Conservation (phyloP, 208 protist species). For the Trypanosoma caninum region DNA sequence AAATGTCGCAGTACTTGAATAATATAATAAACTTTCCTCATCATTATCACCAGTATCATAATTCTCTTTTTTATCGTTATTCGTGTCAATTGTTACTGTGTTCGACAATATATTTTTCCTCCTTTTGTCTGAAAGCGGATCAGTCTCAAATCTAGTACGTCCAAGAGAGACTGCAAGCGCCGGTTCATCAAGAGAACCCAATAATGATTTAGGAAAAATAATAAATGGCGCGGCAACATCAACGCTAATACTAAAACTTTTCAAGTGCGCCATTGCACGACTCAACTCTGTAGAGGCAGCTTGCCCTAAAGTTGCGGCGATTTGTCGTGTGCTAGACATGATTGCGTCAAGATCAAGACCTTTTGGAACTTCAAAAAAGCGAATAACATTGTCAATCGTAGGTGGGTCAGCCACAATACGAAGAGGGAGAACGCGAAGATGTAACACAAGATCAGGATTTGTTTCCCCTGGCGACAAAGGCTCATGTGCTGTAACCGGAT, state of each 20-base stretch:
- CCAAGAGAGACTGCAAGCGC: constrained; percentile 70
- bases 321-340: constrained; percentile 32
- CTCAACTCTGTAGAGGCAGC: constrained; percentile 64
- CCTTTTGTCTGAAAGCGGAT: constrained; percentile 62
- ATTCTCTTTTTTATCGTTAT: neutral
- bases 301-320: constrained; percentile 51
- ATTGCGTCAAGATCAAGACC: constrained; percentile 59
- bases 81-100: neutral
- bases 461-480: constrained; percentile 65
- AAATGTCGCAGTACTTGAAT: constrained; percentile 64
- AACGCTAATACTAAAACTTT: constrained; percentile 65
- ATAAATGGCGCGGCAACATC: constrained; percentile 73
- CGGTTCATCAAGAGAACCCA: constrained; percentile 32
- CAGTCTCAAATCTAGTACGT: constrained; percentile 52
- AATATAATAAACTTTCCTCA: constrained; percentile 38
- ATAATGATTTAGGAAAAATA: constrained; percentile 59
- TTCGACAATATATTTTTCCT: constrained; percentile 35
- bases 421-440: constrained; percentile 66
- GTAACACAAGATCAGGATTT: constrained; percentile 58
- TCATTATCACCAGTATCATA: neutral
- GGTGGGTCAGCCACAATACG: constrained; percentile 69
- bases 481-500: constrained; percentile 29
- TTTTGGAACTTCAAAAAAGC: constrained; percentile 63
- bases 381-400: constrained; percentile 45
- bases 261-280: constrained; percentile 46